phyloP scores from a whole-genome alignment of 1,284 basidiomycete genomes.

The Trametes pubescens region DNA sequence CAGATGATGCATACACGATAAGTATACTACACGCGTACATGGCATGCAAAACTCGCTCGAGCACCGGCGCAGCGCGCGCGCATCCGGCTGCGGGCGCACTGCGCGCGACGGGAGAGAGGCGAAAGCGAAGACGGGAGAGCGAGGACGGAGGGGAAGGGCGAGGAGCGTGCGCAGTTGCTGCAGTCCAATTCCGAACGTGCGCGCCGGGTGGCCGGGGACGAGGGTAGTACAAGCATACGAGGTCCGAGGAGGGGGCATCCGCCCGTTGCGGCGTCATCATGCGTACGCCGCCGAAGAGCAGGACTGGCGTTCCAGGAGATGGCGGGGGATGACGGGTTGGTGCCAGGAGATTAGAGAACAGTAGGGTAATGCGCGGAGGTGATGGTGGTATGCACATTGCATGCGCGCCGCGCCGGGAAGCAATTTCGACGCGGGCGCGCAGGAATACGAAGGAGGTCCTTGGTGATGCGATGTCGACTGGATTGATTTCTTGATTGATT shows the following conservation, averaged over 20 bases:
- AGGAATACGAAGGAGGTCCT: conserved; percentile 11
- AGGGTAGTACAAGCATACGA: conserved; percentile 10
- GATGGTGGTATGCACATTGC: conserved; percentile 30
- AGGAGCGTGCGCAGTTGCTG: neutral
- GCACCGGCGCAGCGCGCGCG: neutral
- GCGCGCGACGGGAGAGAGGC: neutral
- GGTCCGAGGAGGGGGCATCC: neutral
- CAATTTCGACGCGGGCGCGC: conserved; percentile 23
- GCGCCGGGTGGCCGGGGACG: neutral
- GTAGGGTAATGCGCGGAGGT: conserved; percentile 7
- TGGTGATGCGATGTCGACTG: conserved; percentile 9
- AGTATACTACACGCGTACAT: conserved; percentile 31
- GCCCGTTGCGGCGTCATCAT: neutral
- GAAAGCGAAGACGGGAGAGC: conserved; percentile 6
- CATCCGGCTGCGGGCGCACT: conserved; percentile 11
- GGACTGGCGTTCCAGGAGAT: neutral
- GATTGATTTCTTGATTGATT: conserved; percentile 8
- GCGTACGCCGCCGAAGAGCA: neutral
- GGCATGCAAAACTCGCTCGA: conserved; percentile 22
- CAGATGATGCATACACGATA: conserved; percentile 24
- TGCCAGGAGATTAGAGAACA: conserved; percentile 19
- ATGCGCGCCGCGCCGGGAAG: conserved; percentile 27
- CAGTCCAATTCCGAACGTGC: conserved; percentile 9
- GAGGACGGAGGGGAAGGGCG: neutral
- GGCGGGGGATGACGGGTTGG: too few relatives aligned